A percentile compares a stretch with the other conserved stretches of the same genome.
Evolutionary conservation across 768 basidiomycete species (phyloP).

Genomic region (Russula abietina): DNA sequence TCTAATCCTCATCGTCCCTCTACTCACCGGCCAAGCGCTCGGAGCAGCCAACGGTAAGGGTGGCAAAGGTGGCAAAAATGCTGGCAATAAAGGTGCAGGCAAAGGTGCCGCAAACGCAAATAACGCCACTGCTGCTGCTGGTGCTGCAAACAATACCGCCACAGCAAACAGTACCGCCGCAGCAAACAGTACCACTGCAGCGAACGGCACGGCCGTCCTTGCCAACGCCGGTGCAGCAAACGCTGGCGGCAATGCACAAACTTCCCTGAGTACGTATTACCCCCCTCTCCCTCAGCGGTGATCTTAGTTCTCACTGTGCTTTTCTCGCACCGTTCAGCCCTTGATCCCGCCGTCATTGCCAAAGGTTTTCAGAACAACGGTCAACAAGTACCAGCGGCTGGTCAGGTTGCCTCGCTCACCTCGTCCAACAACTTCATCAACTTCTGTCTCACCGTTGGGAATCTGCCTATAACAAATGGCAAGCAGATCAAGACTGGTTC

Average conservation of each 20-base stretch:
- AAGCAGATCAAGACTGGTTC: constrained; percentile 45
- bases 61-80: constrained; percentile 4
- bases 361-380: constrained; percentile 52
- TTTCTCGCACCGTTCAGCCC: constrained; percentile 26
- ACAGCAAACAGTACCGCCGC: too few species aligned
- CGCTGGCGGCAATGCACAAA: constrained; percentile 36
- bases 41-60: not conserved
- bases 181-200: too few species aligned
- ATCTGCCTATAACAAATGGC: constrained; percentile 57
- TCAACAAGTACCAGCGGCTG: constrained; percentile 32
- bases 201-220: not conserved
- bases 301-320: not conserved
- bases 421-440: constrained; percentile 75
- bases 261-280: constrained; percentile 35
- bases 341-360: constrained; percentile 47
- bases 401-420: constrained; percentile 51
- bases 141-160: too few species aligned
- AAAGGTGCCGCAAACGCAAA: not conserved
- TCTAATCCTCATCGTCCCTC: constrained; percentile 4
- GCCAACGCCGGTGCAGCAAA: not conserved
- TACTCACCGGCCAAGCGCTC: constrained; percentile 13
- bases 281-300: not conserved
- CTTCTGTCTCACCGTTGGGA: constrained; percentile 47
- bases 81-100: not conserved
- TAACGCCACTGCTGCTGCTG: constrained; percentile 4